Percentiles rank a stretch among this genome's conserved stretches.
Evolutionary conservation across 169 alveolate species (phyloP).

Genomic region (Cryptosporidium sp.): DNA sequence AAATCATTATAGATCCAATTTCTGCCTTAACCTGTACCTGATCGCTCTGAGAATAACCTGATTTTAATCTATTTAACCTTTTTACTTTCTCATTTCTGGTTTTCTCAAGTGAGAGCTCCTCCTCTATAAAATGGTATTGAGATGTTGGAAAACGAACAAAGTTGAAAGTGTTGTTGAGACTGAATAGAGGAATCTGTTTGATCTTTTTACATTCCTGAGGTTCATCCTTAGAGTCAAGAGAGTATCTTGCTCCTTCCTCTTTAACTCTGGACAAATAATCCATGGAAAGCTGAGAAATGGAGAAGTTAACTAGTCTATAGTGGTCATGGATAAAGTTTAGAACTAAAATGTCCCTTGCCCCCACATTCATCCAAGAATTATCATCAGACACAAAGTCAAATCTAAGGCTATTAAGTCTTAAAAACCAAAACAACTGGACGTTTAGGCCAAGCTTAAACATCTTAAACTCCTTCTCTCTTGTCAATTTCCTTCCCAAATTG

Average conservation of each 20-base stretch:
- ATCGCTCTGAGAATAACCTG: not conserved
- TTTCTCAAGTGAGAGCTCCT: not conserved
- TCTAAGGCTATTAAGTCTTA: slow-evolving; percentile 20
- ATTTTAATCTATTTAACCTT: not conserved
- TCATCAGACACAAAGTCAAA: slow-evolving; percentile 48
- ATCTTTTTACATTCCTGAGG: not conserved
- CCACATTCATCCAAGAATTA: slow-evolving; percentile 13
- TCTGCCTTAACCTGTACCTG: not conserved
- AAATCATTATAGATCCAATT: not conserved
- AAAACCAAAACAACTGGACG: slow-evolving; percentile 59
- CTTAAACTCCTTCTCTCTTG: slow-evolving; percentile 40
- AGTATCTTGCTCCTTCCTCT: not conserved
- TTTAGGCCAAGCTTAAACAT: slow-evolving; percentile 35
- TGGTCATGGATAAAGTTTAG: slow-evolving; percentile 52
- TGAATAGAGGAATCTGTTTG: slow-evolving; percentile 20
- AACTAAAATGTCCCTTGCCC: not conserved
- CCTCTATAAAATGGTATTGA: slow-evolving; percentile 20
- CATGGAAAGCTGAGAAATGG: slow-evolving; percentile 20
- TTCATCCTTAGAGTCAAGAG: not conserved
- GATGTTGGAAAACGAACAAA: slow-evolving; percentile 26
- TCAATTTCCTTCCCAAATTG: slow-evolving; percentile 3
- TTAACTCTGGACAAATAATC: not conserved
- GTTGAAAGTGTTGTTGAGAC: not conserved
- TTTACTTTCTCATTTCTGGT: not conserved
- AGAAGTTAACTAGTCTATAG: slow-evolving; percentile 2